Evolutionary conservation across 352 stramenopile genomes (phyloP), one percentile per base, ranked within the genome.

Genomic region (Pythium phragmiticola): DNA sequence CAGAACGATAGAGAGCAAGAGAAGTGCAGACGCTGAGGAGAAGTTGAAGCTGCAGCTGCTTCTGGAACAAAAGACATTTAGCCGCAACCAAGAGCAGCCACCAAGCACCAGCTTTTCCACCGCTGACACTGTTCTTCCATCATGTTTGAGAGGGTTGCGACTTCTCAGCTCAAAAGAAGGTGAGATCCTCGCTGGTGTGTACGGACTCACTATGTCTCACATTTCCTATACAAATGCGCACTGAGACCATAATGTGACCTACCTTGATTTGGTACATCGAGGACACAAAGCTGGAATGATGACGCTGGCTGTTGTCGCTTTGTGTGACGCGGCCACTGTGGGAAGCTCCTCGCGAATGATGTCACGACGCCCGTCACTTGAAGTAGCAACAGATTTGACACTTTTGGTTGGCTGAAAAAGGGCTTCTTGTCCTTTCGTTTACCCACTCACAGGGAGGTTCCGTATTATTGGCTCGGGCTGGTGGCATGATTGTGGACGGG

Each of bases 351-450:
- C n/a, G 21, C 8, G 33, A 45, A 69, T 69, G 63, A 69, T 69
- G 63, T 69, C 63, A 69, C 55, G 63, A 39, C 21, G 37, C n/a
- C 49, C 7, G n/a, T 21, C 52, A 69, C 63, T 69, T 69, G 63
- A 69, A 69, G 63, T 64, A 60, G 55, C 37, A 47, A 16, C 23
- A 33, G 9, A 21, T 17, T 23, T n/a, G 14, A 6, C 34, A 7
- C 4, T 28, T 46, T 2, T 53, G 26, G 64, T 69, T 69, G 63
- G 63, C 51, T 51, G 39, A 64, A 69, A 69, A 37, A 4, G 4
- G 7, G 33, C 0, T 17, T 41, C 28, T 50, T 49, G 63, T 37
- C 63, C 54, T 43, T 69, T 69, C 63, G 54, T 53, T 55, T 55
- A 69, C 55, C 62, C 63, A 49, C 62, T 66, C 39, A 19, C 13